Evolutionary conservation across 1,284 basidiomycete genomes (phyloP).

Genomic region (Vanrija pseudolonga): DNA sequence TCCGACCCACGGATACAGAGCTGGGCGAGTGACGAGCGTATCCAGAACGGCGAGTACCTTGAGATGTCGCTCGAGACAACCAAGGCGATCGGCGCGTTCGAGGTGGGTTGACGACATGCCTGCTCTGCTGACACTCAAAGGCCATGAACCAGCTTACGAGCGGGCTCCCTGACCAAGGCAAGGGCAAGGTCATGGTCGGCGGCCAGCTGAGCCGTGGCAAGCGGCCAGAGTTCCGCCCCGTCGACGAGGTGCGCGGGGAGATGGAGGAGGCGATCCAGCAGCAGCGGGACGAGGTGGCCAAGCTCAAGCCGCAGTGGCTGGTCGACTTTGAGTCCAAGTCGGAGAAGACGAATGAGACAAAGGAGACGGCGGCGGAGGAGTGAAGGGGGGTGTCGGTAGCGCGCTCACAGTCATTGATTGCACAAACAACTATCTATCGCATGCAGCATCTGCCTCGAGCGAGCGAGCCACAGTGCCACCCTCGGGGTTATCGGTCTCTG

Average conservation of each 20-base stretch:
- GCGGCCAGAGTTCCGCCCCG: not conserved
- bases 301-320: conserved; percentile 40
- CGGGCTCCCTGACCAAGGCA: conserved; percentile 8
- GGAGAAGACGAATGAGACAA: conserved; percentile 3
- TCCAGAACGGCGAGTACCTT: conserved; percentile 35
- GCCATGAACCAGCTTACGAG: conserved; percentile 21
- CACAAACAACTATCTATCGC: too few species aligned
- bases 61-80: conserved; percentile 24
- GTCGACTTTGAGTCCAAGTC: conserved; percentile 16
- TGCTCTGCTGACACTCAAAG: conserved; percentile 3
- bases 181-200: conserved; percentile 19
- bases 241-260: conserved; percentile 26
- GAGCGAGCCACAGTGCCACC: too few species aligned
- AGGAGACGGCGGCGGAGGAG: too few species aligned
- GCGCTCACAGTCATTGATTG: too few species aligned
- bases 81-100: conserved; percentile 16
- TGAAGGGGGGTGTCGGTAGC: not conserved
- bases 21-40: conserved; percentile 32
- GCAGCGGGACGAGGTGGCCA: conserved; percentile 28
- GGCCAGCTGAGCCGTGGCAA: not conserved
- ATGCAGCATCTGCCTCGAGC: too few species aligned
- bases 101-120: conserved; percentile 5
- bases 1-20: conserved; percentile 36
- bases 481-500: too few species aligned
- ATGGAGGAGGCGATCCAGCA: conserved; percentile 23